Conservation (phyloP, 169 alveolate species). For the Babesia microti region DNA sequence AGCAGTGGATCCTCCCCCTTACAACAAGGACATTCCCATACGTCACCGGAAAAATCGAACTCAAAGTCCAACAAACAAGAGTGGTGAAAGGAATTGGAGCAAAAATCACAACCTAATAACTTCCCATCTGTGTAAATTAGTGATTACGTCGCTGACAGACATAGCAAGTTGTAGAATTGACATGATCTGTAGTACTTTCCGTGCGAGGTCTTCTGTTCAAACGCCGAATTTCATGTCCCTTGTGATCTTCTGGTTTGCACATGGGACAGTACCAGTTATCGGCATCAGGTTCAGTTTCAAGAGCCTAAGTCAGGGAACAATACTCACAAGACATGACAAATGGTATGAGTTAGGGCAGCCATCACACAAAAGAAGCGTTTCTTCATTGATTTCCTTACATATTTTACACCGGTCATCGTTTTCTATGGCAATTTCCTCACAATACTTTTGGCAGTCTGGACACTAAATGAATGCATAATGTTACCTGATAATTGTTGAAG, state of each 20-base stretch:
- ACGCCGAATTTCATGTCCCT: conserved; percentile 57
- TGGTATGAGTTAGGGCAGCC: conserved; percentile 83
- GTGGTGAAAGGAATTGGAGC: conserved; percentile 79
- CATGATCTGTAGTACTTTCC: conserved; percentile 61
- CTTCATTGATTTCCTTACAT: conserved; percentile 57
- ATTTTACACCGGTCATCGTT: conserved; percentile 73
- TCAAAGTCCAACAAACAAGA: conserved; percentile 71
- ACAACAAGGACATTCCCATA: conserved; percentile 83
- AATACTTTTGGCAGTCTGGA: conserved; percentile 60
- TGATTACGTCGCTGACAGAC: conserved; percentile 79
- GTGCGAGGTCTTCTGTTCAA: conserved; percentile 52
- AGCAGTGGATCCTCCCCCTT: conserved; percentile 76
- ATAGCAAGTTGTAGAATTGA: conserved; percentile 70
- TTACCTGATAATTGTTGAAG: conserved; percentile 39
- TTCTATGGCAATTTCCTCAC: conserved; percentile 52
- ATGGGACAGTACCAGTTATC: conserved; percentile 80
- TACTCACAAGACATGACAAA: conserved; percentile 56
- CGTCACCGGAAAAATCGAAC: conserved; percentile 69
- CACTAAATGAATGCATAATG: conserved; percentile 50
- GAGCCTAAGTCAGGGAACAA: conserved; percentile 26
- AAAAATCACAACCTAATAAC: conserved; percentile 77
- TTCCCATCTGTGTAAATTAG: conserved; percentile 72
- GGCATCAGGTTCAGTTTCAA: conserved; percentile 68
- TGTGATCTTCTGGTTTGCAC: conserved; percentile 72
- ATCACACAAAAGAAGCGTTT: conserved; percentile 71